Conservation (phyloP, 768 basidiomycete species). For the Boletus reticulatus region DNA sequence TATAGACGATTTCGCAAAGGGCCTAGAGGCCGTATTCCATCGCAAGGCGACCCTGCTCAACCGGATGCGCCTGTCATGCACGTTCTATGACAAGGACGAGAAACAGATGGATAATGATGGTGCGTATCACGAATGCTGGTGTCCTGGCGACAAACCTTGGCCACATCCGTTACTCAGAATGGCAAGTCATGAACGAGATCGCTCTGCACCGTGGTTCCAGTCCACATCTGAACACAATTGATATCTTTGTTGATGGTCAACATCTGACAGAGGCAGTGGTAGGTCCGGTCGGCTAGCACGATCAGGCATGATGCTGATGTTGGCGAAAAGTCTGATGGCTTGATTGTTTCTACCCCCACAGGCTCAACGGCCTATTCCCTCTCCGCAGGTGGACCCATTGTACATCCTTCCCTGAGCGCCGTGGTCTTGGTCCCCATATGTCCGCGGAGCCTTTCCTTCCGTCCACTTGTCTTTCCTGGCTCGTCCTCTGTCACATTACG, state of each 20-base stretch:
- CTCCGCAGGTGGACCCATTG: constrained; percentile 94
- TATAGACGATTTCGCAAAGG: constrained; percentile 82
- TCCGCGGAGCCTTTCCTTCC: constrained; percentile 87
- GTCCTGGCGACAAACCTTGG: not conserved
- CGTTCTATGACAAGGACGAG: constrained; percentile 63
- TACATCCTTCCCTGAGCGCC: constrained; percentile 88
- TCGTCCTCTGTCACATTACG: constrained; percentile 73
- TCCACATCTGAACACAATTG: constrained; percentile 89
- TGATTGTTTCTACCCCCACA: constrained; percentile 94
- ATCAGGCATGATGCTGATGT: constrained; percentile 13
- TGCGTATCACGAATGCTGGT: constrained; percentile 29
- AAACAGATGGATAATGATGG: constrained; percentile 61
- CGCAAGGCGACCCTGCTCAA: constrained; percentile 82
- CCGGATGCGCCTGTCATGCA: constrained; percentile 87
- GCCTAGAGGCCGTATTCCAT: constrained; percentile 73
- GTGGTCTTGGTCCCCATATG: constrained; percentile 95
- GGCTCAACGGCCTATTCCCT: constrained; percentile 96
- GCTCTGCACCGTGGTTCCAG: constrained; percentile 89
- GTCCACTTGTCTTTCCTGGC: constrained; percentile 87
- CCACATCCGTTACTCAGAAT: constrained; percentile 45
- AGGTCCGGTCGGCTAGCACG: constrained; percentile 33
- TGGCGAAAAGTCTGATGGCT: constrained; percentile 73
- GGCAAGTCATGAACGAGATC: constrained; percentile 98
- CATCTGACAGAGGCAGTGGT: constrained; percentile 95
- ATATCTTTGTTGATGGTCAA: constrained; percentile 91